Evolutionary conservation across 1,284 basidiomycete genomes (phyloP).

Genomic region (Irpex sp.): DNA sequence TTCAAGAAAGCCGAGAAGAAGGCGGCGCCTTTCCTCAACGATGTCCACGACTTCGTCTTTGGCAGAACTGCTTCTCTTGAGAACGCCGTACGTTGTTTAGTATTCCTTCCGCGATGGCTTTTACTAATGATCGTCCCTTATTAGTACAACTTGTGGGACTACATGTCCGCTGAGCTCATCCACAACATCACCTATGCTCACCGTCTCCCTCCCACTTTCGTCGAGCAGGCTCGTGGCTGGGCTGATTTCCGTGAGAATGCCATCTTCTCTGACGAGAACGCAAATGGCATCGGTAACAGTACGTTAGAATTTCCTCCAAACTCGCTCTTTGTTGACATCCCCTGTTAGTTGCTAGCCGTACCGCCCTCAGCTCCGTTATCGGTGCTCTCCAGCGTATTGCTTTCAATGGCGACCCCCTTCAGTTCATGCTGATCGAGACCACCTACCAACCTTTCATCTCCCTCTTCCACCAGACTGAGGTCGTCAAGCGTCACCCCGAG

Average conservation of each 20-base stretch:
- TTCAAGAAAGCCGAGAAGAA: conserved; percentile 61
- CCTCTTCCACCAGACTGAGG: conserved; percentile 75
- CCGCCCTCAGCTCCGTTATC: conserved; percentile 69
- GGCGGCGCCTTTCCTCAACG: conserved; percentile 62
- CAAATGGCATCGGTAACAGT: conserved; percentile 75
- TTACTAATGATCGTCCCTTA: neutral
- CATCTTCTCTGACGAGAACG: conserved; percentile 65
- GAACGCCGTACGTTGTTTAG: conserved; percentile 54
- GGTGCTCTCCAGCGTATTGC: conserved; percentile 69
- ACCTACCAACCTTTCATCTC: conserved; percentile 91
- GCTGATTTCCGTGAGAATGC: conserved; percentile 79
- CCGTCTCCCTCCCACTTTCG: conserved; percentile 64
- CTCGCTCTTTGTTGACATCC: neutral
- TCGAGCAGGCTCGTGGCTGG: conserved; percentile 66
- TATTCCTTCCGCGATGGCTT: neutral
- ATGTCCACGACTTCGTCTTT: conserved; percentile 65
- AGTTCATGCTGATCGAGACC: conserved; percentile 71
- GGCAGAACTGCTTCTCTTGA: conserved; percentile 62
- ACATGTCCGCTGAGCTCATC: conserved; percentile 67
- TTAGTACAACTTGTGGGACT: conserved; percentile 78
- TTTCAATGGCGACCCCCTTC: conserved; percentile 75
- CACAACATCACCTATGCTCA: conserved; percentile 79
- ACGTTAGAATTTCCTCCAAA: neutral
- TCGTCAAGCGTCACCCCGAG: conserved; percentile 53
- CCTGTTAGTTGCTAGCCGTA: conserved; percentile 70